Conservation (phyloP, 2,329 filamentous ascomycete species). For the Paraphaeosphaeria minitans region DNA sequence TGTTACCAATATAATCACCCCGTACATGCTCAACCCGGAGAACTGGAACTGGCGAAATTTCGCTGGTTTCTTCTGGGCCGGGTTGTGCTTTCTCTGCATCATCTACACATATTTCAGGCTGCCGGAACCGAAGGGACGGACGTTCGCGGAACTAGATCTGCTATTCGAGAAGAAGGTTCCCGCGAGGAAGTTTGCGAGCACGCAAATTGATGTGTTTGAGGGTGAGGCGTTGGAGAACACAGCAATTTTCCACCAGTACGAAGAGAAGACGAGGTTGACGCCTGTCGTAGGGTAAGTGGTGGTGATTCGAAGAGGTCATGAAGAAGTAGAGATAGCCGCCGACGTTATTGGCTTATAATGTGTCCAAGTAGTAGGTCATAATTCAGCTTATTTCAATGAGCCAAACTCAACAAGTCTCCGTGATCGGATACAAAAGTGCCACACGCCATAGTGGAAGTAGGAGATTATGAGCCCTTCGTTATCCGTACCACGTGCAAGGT, state of each 20-base stretch:
- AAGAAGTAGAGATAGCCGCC: background rate
- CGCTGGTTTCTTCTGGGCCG: conserved; percentile 87
- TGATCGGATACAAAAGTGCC: background rate
- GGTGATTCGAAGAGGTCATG: background rate
- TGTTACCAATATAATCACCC: conserved; percentile 78
- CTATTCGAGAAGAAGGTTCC: conserved; percentile 76
- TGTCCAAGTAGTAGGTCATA: background rate
- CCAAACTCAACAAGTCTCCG: background rate
- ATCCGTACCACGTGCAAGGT: background rate
- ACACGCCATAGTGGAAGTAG: background rate
- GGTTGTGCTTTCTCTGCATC: conserved; percentile 78
- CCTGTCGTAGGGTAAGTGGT: background rate
- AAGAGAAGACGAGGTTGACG: conserved; percentile 32
- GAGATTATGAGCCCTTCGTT: background rate
- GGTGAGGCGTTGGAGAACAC: conserved; percentile 35
- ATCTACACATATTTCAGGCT: conserved; percentile 82
- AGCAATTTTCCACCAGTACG: conserved; percentile 38
- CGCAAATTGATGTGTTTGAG: conserved; percentile 61
- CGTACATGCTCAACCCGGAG: conserved; percentile 89
- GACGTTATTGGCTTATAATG: background rate
- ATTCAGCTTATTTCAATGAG: background rate
- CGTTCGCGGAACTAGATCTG: conserved; percentile 84
- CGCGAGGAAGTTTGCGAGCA: conserved; percentile 72
- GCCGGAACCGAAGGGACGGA: conserved; percentile 78
- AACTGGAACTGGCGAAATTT: conserved; percentile 90